Evolutionary conservation across 768 basidiomycete genomes (phyloP).

Genomic region (Hypsizygus marmoreus): DNA sequence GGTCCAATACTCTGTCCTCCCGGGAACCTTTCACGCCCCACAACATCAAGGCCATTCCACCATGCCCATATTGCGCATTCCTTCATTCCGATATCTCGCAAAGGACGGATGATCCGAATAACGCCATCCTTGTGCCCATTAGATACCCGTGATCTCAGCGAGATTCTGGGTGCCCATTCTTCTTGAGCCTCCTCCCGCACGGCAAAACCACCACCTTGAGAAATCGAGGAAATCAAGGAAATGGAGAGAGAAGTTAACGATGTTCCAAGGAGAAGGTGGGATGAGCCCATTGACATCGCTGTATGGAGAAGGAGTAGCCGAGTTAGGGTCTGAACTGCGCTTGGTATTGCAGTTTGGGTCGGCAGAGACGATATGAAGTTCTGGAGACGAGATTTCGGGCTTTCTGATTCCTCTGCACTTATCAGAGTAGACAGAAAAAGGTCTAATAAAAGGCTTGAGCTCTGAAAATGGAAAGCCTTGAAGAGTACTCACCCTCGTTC

Average conservation of each 20-base stretch:
- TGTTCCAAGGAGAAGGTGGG: slow-evolving; percentile 79
- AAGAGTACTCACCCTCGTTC: slow-evolving; percentile 47
- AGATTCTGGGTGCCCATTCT: slow-evolving; percentile 53
- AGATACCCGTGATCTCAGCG: slow-evolving; percentile 8
- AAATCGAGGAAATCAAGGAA: slow-evolving; percentile 69
- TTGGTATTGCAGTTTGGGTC: slow-evolving; percentile 69
- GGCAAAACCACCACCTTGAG: slow-evolving; percentile 75
- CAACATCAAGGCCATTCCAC: slow-evolving; percentile 62
- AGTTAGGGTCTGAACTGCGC: slow-evolving; percentile 57
- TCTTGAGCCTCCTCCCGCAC: slow-evolving; percentile 72
- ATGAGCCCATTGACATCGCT: slow-evolving; percentile 57
- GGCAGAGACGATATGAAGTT: slow-evolving; percentile 67
- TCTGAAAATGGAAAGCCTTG: neutral
- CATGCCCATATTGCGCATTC: slow-evolving; percentile 79
- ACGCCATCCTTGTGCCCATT: slow-evolving; percentile 14
- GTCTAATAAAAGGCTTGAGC: slow-evolving; percentile 22
- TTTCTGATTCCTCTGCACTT: slow-evolving; percentile 1
- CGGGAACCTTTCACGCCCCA: slow-evolving; percentile 48
- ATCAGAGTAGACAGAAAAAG: slow-evolving; percentile 30
- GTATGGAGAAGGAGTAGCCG: slow-evolving; percentile 74
- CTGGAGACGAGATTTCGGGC: slow-evolving; percentile 36
- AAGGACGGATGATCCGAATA: slow-evolving; percentile 63
- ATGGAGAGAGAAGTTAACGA: slow-evolving; percentile 79
- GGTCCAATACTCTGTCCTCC: slow-evolving; percentile 61
- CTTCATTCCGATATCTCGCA: slow-evolving; percentile 75